phyloP scores from a whole-genome alignment of 371 early-diverging fungal species.

The Lichtheimia ramosa region DNA sequence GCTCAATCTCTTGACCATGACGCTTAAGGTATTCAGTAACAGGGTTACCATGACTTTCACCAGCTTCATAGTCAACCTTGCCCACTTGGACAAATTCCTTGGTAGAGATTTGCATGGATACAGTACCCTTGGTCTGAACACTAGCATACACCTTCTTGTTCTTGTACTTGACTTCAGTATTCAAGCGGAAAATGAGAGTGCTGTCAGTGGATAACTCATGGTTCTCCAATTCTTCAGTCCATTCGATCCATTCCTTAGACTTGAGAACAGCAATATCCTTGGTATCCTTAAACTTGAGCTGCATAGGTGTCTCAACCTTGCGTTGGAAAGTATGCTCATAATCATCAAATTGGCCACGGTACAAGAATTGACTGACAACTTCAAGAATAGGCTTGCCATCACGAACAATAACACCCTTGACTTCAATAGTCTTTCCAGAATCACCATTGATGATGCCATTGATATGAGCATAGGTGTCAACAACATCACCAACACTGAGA shows the following conservation, averaged over 20 bases:
- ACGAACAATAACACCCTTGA: constrained; percentile 74
- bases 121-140: constrained; percentile 79
- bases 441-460: constrained; percentile 83
- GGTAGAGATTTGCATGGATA: constrained; percentile 83
- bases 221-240: constrained; percentile 66
- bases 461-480: constrained; percentile 77
- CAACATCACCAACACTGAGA: constrained; percentile 83
- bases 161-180: constrained; percentile 80
- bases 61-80: constrained; percentile 74
- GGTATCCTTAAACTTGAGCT: constrained; percentile 70
- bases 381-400: constrained; percentile 71
- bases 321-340: constrained; percentile 84
- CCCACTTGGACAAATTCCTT: constrained; percentile 85
- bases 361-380: constrained; percentile 86
- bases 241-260: constrained; percentile 90
- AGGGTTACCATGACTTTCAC: constrained; percentile 78
- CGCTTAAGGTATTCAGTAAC: constrained; percentile 84
- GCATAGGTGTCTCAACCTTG: constrained; percentile 81
- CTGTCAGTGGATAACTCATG: constrained; percentile 67
- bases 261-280: constrained; percentile 89
- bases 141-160: constrained; percentile 67
- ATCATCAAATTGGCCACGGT: constrained; percentile 87
- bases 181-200: constrained; percentile 81
- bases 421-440: constrained; percentile 90
- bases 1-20: constrained; percentile 78